A percentile compares a stretch with the other conserved stretches of the same genome.
These are phyloP conservation scores for Coccomyxa subellipsoidea DNA, from an alignment of 163 green algal genomes.

Conservation along the genomic window DNA sequence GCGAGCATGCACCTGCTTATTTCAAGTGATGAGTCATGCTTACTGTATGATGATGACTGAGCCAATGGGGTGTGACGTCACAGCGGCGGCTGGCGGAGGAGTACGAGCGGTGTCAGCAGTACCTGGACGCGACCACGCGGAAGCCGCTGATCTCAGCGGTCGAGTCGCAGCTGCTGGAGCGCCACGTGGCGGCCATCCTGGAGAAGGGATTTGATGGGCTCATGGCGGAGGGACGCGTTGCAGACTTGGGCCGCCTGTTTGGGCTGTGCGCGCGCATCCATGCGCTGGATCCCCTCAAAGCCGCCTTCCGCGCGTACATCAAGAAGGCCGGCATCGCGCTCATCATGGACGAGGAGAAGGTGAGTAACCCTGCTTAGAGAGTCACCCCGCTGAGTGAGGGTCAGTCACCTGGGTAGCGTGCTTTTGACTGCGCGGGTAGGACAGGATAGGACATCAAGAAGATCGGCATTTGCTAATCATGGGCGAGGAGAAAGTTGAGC, in stretches of 20 bases:
- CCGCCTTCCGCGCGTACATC: conserved; percentile 76
- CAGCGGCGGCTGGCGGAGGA: conserved; percentile 60
- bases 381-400: not conserved
- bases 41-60: not conserved
- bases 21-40: no score
- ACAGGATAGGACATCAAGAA: no score
- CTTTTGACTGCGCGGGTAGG: no score
- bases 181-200: conserved; percentile 53
- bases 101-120: conserved; percentile 73
- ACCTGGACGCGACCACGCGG: conserved; percentile 79
- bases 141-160: conserved; percentile 56
- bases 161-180: conserved; percentile 59
- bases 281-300: conserved; percentile 64
- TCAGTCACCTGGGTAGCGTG: no score
- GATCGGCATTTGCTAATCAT: no score
- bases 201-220: conserved; percentile 36
- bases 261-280: conserved; percentile 48
- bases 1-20: no score
- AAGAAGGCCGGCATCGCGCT: conserved; percentile 53
- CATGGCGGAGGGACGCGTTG: conserved; percentile 19
- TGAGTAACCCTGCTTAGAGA: no score
- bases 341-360: conserved; percentile 88
- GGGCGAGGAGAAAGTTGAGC: no score
- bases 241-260: conserved; percentile 61
- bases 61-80: no score